Conservation (phyloP, 2,329 filamentous ascomycete species). For the Xylariaceae sp. region DNA sequence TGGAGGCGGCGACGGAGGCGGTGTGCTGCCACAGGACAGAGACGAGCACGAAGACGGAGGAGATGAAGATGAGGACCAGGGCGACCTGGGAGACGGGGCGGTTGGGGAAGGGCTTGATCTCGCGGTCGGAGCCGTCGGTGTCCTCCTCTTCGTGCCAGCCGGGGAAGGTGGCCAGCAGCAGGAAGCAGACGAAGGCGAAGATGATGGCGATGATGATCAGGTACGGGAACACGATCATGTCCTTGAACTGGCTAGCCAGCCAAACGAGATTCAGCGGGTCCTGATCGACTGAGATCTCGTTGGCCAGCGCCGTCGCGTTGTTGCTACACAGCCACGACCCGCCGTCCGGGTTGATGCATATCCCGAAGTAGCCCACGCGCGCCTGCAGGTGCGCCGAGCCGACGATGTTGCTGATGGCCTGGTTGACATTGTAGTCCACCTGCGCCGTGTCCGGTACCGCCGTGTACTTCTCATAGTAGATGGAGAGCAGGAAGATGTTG, state of each 20-base stretch:
- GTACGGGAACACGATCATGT: conserved; percentile 98
- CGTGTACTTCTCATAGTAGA: conserved; percentile 90
- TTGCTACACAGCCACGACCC: conserved; percentile 94
- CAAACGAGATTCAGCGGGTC: conserved; percentile 97
- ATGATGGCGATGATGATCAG: conserved; percentile 97
- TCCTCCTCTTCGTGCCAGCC: conserved; percentile 95
- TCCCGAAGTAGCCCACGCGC: conserved; percentile 95
- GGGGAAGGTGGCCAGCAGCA: conserved; percentile 94
- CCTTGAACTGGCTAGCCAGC: conserved; percentile 96
- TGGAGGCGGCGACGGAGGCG: conserved; percentile 90
- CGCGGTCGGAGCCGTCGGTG: conserved; percentile 77
- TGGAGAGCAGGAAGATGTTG: conserved; percentile 94
- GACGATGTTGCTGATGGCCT: conserved; percentile 87
- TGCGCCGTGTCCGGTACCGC: conserved; percentile 83
- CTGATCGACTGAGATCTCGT: conserved; percentile 86
- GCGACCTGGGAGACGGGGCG: conserved; percentile 90
- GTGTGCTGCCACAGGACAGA: conserved; percentile 89
- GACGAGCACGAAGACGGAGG: conserved; percentile 72
- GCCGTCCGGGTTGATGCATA: conserved; percentile 90
- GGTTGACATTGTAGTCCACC: conserved; percentile 85
- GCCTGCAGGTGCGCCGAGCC: conserved; percentile 82
- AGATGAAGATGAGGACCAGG: conserved; percentile 85
- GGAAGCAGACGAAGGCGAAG: conserved; percentile 93
- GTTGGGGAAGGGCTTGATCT: conserved; percentile 93
- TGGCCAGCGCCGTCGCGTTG: conserved; percentile 91